Evolutionary conservation across 768 basidiomycete genomes (phyloP).

Genomic region (Podaxis mareebaensis): DNA sequence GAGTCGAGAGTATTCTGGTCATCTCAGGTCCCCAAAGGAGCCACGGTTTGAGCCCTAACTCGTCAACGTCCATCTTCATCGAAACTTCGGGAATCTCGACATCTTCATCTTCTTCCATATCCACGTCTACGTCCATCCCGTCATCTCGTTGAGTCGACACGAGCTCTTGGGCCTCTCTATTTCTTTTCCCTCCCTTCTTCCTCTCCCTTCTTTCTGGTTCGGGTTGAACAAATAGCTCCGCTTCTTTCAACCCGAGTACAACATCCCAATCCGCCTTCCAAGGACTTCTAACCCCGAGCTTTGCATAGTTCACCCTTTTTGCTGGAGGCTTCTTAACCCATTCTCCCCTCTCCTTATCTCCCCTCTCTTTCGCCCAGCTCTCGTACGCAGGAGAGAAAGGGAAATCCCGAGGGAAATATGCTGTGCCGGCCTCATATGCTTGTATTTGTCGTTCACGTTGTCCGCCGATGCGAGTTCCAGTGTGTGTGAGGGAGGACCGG

Average conservation of each 20-base stretch:
- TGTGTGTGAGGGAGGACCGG: slow-evolving; percentile 76
- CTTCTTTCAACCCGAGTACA: slow-evolving; percentile 52
- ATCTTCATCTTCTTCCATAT: background rate
- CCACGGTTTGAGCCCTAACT: slow-evolving; percentile 51
- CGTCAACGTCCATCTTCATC: slow-evolving; percentile 27
- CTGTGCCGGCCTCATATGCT: slow-evolving; percentile 73
- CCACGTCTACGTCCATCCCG: slow-evolving; percentile 22
- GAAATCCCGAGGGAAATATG: slow-evolving; percentile 83
- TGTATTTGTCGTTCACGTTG: slow-evolving; percentile 83
- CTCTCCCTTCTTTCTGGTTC: slow-evolving; percentile 13
- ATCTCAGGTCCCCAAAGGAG: slow-evolving; percentile 63
- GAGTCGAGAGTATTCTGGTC: slow-evolving; percentile 42
- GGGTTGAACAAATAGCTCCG: background rate
- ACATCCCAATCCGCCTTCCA: slow-evolving; percentile 78
- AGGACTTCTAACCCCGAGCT: slow-evolving; percentile 65
- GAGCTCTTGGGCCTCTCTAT: slow-evolving; percentile 30
- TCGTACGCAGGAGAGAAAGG: slow-evolving; percentile 59
- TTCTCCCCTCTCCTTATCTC: slow-evolving; percentile 48
- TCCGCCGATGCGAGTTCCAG: slow-evolving; percentile 83
- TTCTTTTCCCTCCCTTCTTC: slow-evolving; percentile 11
- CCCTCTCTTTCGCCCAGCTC: slow-evolving; percentile 47
- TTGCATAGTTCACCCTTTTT: slow-evolving; percentile 74
- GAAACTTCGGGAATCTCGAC: slow-evolving; percentile 24
- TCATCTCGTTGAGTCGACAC: slow-evolving; percentile 60
- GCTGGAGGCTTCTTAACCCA: slow-evolving; percentile 89